A percentile compares a stretch with the other conserved stretches of the same genome.
These are phyloP conservation scores for Phaeolepiota aurea DNA, from an alignment of 768 basidiomycete genomes.

Conservation along the genomic window DNA sequence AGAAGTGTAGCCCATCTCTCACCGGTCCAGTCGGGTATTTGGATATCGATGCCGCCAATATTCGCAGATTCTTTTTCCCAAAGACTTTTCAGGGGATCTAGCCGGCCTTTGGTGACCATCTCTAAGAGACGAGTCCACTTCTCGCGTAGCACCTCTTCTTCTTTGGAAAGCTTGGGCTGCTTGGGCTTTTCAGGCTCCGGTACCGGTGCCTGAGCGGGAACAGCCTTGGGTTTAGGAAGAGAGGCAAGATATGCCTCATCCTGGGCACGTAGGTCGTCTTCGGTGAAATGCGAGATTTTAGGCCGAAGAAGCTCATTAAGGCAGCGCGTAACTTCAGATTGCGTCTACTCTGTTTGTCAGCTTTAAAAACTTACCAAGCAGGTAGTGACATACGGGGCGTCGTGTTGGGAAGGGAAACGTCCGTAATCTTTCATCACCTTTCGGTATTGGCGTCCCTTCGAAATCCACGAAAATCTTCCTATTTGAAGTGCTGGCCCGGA, in stretches of 20 bases:
- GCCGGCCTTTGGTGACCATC: conserved; percentile 79
- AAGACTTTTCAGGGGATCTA: conserved; percentile 75
- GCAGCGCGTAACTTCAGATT: conserved; percentile 83
- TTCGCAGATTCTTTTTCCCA: conserved; percentile 63
- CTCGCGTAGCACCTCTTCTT: conserved; percentile 72
- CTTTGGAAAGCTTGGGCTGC: conserved; percentile 58
- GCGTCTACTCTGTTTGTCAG: too few species aligned
- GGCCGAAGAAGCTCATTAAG: conserved; percentile 77
- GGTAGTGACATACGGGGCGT: conserved; percentile 74
- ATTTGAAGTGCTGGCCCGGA: conserved; percentile 84
- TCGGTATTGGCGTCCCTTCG: conserved; percentile 67
- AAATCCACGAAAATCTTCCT: conserved; percentile 87
- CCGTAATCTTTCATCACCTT: conserved; percentile 76
- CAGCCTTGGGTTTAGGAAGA: conserved; percentile 69
- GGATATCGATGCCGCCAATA: conserved; percentile 52
- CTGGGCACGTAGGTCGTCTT: conserved; percentile 73
- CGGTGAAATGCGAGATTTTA: conserved; percentile 82
- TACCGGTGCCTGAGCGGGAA: conserved; percentile 28
- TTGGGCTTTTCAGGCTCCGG: conserved; percentile 37
- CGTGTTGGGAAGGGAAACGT: conserved; percentile 96
- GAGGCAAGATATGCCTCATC: conserved; percentile 89
- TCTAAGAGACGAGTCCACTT: conserved; percentile 83
- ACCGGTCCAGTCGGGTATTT: conserved; percentile 65
- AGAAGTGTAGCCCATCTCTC: conserved; percentile 60
- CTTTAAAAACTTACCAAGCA: too few species aligned